Evolutionary conservation across 2,329 filamentous ascomycete genomes (phyloP), one percentile per base, ranked within the genome.

Genomic region (Aspergillus ochraceoroseus): DNA sequence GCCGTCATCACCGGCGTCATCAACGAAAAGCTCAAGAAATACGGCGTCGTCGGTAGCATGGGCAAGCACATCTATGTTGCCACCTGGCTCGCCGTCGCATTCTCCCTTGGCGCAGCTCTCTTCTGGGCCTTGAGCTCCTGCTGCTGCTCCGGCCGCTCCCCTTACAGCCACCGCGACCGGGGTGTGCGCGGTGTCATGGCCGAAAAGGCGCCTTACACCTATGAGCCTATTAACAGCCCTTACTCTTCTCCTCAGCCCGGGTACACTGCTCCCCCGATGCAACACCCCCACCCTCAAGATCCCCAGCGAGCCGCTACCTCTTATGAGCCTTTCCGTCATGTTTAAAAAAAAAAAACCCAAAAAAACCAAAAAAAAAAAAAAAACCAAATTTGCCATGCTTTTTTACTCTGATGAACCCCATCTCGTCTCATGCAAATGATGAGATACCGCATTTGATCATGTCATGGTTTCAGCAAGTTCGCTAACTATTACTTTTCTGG

Each of bases 51-150:
- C 4, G 78, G 80, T 35, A 66, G 62, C 35, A 68, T 94, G 61
- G 85, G 88, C 68, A 77, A 64, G 19, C 70, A 73, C 44, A 90
- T 85, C 70, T 79, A 92, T 39, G 75, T 75, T 23, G 69, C 80
- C 13, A 78, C 84, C 55, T 95, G 89, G 87, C 72, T 96, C 45
- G 82, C 82, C 29, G 82, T 83, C 26, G 85, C 78, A 18, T 88
- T 94, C 61, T 82, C 83, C 47, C 61, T 92, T 22, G 85, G 66
- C 28, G 83, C 84, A 5, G 79, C 78, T 49, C 68, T 95, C 61
- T 95, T 96, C 82, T 96, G 92, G 90, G 70, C 89, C 59, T 79
- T 94, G 64, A 87, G 82, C 65, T 77, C 85, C 57, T 96, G 90
- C 82, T 96, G 89, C 79, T 95, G 89, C 74, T 80, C 77, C 54